phyloP scores from a whole-genome alignment of 805 yeast genomes.

The Alloascoidea africana region DNA sequence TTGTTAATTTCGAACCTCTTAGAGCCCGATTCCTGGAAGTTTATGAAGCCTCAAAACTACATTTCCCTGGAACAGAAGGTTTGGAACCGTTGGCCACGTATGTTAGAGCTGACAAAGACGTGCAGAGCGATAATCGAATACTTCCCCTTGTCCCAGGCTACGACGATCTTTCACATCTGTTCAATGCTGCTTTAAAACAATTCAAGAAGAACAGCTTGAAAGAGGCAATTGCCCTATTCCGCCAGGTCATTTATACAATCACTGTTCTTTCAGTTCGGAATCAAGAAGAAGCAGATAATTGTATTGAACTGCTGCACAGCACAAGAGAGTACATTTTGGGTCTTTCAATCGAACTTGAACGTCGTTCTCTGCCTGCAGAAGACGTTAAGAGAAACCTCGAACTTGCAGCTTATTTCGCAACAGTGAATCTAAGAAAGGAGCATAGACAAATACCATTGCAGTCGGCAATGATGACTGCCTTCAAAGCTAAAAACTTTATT shows the following conservation, averaged over 20 bases:
- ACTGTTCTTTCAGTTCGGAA: slow-evolving; percentile 56
- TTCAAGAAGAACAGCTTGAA: slow-evolving; percentile 77
- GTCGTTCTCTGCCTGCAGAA: slow-evolving; percentile 59
- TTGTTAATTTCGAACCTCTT: slow-evolving; percentile 76
- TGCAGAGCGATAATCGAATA: slow-evolving; percentile 37
- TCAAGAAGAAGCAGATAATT: slow-evolving; percentile 64
- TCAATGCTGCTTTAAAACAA: slow-evolving; percentile 62
- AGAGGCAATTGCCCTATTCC: slow-evolving; percentile 67
- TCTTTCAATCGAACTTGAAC: slow-evolving; percentile 74
- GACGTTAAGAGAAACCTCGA: slow-evolving; percentile 77
- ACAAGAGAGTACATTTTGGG: slow-evolving; percentile 90
- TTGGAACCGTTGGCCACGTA: slow-evolving; percentile 55
- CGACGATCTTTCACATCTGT: slow-evolving; percentile 38
- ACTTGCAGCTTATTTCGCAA: slow-evolving; percentile 91
- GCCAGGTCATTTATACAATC: slow-evolving; percentile 63
- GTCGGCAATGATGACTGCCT: slow-evolving; percentile 90
- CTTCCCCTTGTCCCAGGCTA: slow-evolving; percentile 67
- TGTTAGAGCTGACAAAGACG: slow-evolving; percentile 40
- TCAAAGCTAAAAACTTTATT: slow-evolving; percentile 76
- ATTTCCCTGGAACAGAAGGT: slow-evolving; percentile 59
- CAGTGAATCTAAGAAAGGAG: slow-evolving; percentile 62
- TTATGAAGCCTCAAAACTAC: slow-evolving; percentile 66
- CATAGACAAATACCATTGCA: slow-evolving; percentile 82
- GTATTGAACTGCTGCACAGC: slow-evolving; percentile 50
- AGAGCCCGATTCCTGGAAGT: slow-evolving; percentile 72